A percentile compares a stretch with the other conserved stretches of the same genome.
These are phyloP conservation scores for Melastoma candidum DNA, from an alignment of 441 rosid genomes.

Conservation along the genomic window DNA sequence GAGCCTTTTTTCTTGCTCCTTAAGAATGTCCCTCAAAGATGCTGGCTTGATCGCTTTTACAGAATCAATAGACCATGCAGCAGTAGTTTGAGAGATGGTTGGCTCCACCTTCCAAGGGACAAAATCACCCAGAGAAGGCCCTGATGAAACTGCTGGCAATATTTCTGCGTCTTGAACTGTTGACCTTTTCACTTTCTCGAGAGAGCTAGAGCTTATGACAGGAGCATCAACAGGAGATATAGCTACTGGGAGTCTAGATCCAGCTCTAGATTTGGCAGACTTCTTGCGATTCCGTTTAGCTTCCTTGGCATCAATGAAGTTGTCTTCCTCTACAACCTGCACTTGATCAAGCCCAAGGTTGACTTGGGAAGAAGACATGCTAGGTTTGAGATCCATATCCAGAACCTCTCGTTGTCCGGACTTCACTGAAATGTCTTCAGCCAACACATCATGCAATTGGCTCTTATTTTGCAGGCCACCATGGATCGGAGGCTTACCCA, in stretches of 20 bases:
- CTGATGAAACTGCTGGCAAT: conserved; percentile 77
- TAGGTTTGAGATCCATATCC: conserved; percentile 24
- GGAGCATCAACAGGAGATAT: conserved; percentile 36
- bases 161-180: conserved; percentile 52
- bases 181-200: conserved; percentile 64
- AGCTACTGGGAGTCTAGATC: conserved; percentile 35
- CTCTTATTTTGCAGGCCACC: conserved; percentile 44
- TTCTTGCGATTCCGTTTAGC: conserved; percentile 85
- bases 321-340: conserved; percentile 47
- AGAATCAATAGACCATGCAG: conserved; percentile 83
- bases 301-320: conserved; percentile 88
- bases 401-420: conserved; percentile 42
- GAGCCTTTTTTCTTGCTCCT: conserved; percentile 78
- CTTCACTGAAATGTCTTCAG: conserved; percentile 53
- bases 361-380: conserved; percentile 22
- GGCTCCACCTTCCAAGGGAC: conserved; percentile 82
- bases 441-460: conserved; percentile 61
- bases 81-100: conserved; percentile 38
- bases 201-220: conserved; percentile 40
- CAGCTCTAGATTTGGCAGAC: conserved; percentile 75
- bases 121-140: conserved; percentile 95
- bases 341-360: conserved; percentile 13
- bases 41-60: conserved; percentile 53
- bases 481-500: conserved; percentile 36
- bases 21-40: conserved; percentile 83